phyloP scores from a whole-genome alignment of 257 asterid genomes.

The Plectranthus barbatus region DNA sequence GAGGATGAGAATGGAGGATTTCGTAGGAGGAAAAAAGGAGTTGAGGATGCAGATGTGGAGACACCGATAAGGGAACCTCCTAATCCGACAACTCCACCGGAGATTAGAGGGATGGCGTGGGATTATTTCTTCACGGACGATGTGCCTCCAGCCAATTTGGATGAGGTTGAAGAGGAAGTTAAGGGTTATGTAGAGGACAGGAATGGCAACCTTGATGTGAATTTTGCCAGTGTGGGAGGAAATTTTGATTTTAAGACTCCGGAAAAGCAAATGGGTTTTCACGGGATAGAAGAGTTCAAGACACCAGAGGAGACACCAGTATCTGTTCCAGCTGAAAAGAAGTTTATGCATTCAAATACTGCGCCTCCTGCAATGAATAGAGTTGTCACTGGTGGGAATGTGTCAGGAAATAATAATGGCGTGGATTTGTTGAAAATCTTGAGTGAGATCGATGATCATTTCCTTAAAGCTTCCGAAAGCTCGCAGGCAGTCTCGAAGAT shows the following conservation, averaged over 20 bases:
- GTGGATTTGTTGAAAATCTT: conserved; percentile 66
- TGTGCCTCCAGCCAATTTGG: conserved; percentile 34
- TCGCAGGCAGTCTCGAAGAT: conserved; percentile 87
- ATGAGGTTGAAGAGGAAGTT: conserved; percentile 53
- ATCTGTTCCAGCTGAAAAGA: conserved; percentile 28
- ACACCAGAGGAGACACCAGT: conserved; percentile 49
- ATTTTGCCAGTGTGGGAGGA: conserved; percentile 24
- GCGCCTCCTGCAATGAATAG: conserved; percentile 57
- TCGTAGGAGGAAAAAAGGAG: conserved; percentile 38
- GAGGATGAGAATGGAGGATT: conserved; percentile 36
- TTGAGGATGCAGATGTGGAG: conserved; percentile 18
- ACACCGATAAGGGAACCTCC: conserved; percentile 47
- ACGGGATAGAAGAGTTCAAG: conserved; percentile 52
- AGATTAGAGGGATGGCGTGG: conserved; percentile 69
- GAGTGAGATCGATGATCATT: conserved; percentile 75
- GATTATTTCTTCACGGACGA: conserved; percentile 68
- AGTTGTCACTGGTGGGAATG: conserved; percentile 23
- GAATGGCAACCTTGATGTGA: conserved; percentile 22
- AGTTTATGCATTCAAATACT: conserved; percentile 73
- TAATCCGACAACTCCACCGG: conserved; percentile 50
- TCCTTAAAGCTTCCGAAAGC: conserved; percentile 76
- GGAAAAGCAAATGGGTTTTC: conserved; percentile 43
- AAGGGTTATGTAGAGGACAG: conserved; percentile 37
- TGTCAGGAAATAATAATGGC: conserved; percentile 33
- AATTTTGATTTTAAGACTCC: conserved; percentile 60